These are phyloP conservation scores for Saturnispora dispora DNA, from an alignment of 805 yeast species.

Conservation along the genomic window DNA sequence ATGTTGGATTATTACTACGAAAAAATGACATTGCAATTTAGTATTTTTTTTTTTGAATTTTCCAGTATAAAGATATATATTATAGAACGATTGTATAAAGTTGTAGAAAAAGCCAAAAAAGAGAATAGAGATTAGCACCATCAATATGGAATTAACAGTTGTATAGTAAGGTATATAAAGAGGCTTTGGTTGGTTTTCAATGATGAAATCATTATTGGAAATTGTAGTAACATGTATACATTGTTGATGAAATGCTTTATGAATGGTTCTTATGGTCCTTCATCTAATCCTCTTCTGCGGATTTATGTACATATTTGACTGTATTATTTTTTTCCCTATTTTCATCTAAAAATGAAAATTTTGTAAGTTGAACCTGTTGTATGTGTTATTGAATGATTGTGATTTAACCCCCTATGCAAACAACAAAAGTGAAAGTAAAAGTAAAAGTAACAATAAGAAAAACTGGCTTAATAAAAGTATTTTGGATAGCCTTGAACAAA, in stretches of 20 bases:
- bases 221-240: neutral
- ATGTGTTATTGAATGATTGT: neutral
- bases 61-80: neutral
- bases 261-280: neutral
- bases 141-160: neutral
- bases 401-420: neutral
- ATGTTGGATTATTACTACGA: neutral
- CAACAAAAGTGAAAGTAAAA: neutral
- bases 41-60: neutral
- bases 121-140: neutral
- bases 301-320: neutral
- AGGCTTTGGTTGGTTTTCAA: neutral
- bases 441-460: neutral
- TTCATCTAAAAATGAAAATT: neutral
- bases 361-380: neutral
- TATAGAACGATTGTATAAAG: neutral
- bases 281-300: neutral
- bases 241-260: neutral
- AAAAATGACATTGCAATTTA: neutral
- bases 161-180: neutral
- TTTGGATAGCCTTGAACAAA: neutral
- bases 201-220: neutral
- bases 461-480: neutral
- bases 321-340: neutral
- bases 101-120: neutral